These are phyloP conservation scores for Fusarium citri DNA, from an alignment of 2,329 filamentous ascomycete species.

Conservation along the genomic window DNA sequence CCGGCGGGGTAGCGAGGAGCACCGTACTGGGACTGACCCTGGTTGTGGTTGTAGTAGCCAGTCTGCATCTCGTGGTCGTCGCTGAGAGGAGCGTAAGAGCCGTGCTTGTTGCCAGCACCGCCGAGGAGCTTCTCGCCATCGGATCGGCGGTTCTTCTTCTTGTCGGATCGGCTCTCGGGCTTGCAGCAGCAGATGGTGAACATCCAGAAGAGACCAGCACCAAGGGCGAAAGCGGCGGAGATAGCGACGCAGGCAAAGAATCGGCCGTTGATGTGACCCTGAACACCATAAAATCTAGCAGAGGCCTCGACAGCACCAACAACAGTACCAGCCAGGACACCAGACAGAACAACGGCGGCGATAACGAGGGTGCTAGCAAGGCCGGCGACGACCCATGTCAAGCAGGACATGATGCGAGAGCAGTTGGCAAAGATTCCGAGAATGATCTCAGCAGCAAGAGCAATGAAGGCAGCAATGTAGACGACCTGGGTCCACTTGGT, in stretches of 20 bases:
- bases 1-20: slow-evolving; percentile 56
- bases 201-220: slow-evolving; percentile 87
- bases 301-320: slow-evolving; percentile 64
- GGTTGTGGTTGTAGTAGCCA: slow-evolving; percentile 54
- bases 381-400: slow-evolving; percentile 81
- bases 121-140: slow-evolving; percentile 65
- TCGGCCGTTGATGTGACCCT: slow-evolving; percentile 71
- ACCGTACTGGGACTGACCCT: slow-evolving; percentile 48
- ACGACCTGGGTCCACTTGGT: slow-evolving; percentile 86
- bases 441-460: slow-evolving; percentile 77
- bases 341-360: slow-evolving; percentile 77
- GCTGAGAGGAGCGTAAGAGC: slow-evolving; percentile 52
- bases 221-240: slow-evolving; percentile 80
- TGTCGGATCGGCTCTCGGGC: slow-evolving; percentile 51
- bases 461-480: slow-evolving; percentile 78
- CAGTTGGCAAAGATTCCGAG: slow-evolving; percentile 86
- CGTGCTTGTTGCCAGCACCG: slow-evolving; percentile 51
- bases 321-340: slow-evolving; percentile 77
- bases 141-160: slow-evolving; percentile 50
- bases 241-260: slow-evolving; percentile 84
- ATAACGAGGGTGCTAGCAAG: slow-evolving; percentile 67
- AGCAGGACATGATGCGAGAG: slow-evolving; percentile 82
- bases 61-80: slow-evolving; percentile 52
- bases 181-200: slow-evolving; percentile 87
- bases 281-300: slow-evolving; percentile 77